Evolutionary conservation across 441 rosid genomes (phyloP).

Genomic region (Adansonia grandidieri): DNA sequence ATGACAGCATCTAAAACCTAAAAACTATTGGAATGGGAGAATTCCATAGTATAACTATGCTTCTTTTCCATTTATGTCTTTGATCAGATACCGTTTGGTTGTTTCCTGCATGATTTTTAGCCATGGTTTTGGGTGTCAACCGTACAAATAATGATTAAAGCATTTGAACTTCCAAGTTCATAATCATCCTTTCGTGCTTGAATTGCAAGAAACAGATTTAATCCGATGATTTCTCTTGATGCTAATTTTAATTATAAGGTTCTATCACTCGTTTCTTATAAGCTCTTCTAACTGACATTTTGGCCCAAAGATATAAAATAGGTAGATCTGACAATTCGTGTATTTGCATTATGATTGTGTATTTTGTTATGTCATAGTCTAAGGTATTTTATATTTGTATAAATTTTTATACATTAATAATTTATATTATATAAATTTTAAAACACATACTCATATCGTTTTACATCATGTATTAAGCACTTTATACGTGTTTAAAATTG

Average conservation of each 20-base stretch:
- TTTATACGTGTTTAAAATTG: no score
- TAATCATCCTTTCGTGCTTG: not conserved
- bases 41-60: not conserved
- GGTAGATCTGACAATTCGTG: no score
- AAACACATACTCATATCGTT: no score
- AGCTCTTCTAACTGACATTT: not conserved
- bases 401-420: no score
- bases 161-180: slow-evolving; percentile 7
- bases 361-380: no score
- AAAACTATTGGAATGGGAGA: not conserved
- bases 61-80: not conserved
- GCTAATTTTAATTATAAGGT: not conserved
- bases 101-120: slow-evolving; percentile 10
- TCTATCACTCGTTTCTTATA: not conserved
- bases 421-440: no score
- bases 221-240: slow-evolving; percentile 2
- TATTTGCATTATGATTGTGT: no score
- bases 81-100: not conserved
- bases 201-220: not conserved
- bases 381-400: no score
- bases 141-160: slow-evolving; percentile 3
- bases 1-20: not conserved
- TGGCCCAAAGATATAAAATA: not conserved
- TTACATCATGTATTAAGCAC: no score
- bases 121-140: not conserved